Base-by-base conservation (phyloP, 768 basidiomycete genomes). In the Cubamyces lactineus region DNA sequence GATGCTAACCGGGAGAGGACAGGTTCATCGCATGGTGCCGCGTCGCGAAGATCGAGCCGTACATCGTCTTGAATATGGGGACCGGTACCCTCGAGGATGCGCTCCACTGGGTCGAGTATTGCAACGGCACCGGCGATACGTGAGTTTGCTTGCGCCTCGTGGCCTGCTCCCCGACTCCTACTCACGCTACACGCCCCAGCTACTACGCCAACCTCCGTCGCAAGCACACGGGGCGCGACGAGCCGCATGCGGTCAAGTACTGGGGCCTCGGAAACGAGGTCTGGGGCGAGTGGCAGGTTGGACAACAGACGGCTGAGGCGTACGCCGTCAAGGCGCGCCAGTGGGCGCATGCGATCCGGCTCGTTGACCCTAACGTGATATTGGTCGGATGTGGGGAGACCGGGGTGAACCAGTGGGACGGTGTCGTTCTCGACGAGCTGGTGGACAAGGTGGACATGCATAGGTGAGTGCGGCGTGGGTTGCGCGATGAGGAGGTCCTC, bases 41-140 rank as follows among this genome's bases (percentile, higher is more conserved):
- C 12, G 76, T 72, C 15, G 72, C 82, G 1, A 79, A 78, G 6
- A 79, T 79, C 12, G 84, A 86, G 69, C 86, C 85, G 1, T 86
- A 79, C 68, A 80, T 87, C 49, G 83, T 84, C 64, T 67, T 86
- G 28, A 86, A 86, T 70, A 86, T 86, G 85, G 86, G 85, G 5
- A 86, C 84, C 0, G 85, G 86, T 4, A 85, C 83, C 0, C 74
- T 84, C 8, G 83, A 85, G 58, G 85, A 86, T 43, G 85, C 85
- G 0, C 71, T 87, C 23, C 80, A 77, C 7, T 86, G 83, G 85
- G 59, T 86, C 16, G 86, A 87, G 62, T 87, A 86, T 70, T 86
- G 85, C 69, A 86, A 86, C 61, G 81, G 83, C 0, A 76, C 72
- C 0, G 75, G 75, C 1, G 72, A 77, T 58, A 77, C 77, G 69